Conservation (phyloP, 2,329 filamentous ascomycete genomes). For the Claviceps pazoutovae region DNA sequence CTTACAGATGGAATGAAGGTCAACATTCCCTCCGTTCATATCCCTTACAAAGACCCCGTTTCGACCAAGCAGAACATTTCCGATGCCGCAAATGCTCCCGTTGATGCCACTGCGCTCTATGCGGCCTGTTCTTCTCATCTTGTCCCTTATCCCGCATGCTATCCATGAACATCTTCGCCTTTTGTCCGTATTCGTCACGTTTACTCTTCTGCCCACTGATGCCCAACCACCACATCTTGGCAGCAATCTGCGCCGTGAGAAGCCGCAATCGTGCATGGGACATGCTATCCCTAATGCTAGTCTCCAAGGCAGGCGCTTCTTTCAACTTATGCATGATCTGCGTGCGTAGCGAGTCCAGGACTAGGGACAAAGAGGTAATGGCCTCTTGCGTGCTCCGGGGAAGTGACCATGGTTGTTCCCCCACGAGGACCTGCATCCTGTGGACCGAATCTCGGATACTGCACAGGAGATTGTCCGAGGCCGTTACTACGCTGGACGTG, state of each 20-base stretch:
- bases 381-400: conserved; percentile 9
- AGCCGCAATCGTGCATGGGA: conserved; percentile 24
- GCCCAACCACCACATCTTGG: conserved; percentile 44
- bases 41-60: neutral
- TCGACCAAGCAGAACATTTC: neutral
- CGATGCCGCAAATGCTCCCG: neutral
- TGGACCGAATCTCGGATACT: conserved; percentile 10
- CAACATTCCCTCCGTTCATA: neutral
- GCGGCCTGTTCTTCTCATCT: neutral
- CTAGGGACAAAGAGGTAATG: conserved; percentile 10
- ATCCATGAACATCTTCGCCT: conserved; percentile 30
- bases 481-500: conserved; percentile 11
- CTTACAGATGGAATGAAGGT: neutral
- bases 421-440: conserved; percentile 13
- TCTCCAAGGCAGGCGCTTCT: neutral
- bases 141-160: neutral
- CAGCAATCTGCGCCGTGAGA: conserved; percentile 39
- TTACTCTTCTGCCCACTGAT: conserved; percentile 35
- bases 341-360: conserved; percentile 19
- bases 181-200: conserved; percentile 30
- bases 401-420: conserved; percentile 9
- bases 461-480: conserved; percentile 16
- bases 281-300: neutral
- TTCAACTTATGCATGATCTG: conserved; percentile 15
- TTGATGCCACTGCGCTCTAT: no score